phyloP scores from a whole-genome alignment of 257 asterid species.

The Nicotiana benthamiana region DNA sequence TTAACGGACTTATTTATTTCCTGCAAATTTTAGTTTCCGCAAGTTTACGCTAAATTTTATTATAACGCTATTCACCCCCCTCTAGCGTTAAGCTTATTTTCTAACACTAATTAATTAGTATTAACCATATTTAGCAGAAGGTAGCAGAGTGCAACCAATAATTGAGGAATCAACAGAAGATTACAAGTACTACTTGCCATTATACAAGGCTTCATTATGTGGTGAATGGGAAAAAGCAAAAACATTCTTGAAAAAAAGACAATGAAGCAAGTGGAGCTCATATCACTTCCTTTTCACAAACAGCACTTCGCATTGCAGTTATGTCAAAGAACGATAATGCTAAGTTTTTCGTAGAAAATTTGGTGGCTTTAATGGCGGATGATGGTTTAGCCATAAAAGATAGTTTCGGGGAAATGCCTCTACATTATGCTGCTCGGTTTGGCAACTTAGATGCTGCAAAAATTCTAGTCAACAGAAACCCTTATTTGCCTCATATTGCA shows the following conservation, averaged over 20 bases:
- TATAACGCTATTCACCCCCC: too few species aligned
- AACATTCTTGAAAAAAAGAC: background rate
- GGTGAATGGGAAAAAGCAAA: background rate
- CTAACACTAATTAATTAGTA: background rate
- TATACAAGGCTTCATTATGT: background rate
- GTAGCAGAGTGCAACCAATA: background rate
- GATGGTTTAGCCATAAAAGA: slow-evolving; percentile 14
- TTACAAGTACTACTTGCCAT: background rate
- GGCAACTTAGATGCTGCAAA: slow-evolving; percentile 24
- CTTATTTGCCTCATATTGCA: slow-evolving; percentile 24
- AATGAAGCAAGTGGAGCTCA: background rate
- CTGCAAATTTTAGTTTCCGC: too few species aligned
- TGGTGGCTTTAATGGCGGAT: slow-evolving; percentile 16
- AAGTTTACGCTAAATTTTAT: too few species aligned
- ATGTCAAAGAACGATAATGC: background rate
- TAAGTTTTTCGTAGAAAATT: slow-evolving; percentile 8
- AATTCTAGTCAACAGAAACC: slow-evolving; percentile 15
- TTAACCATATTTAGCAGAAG: background rate
- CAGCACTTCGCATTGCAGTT: slow-evolving; percentile 3
- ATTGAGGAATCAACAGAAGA: background rate
- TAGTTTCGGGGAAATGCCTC: slow-evolving; percentile 26
- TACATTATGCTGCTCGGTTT: slow-evolving; percentile 23
- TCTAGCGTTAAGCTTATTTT: too few species aligned
- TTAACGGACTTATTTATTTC: too few species aligned
- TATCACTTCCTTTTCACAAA: background rate